A percentile compares a stretch with the other conserved stretches of the same genome.
Conservation (phyloP, 306 rosid species). For the Casuarina glauca region DNA sequence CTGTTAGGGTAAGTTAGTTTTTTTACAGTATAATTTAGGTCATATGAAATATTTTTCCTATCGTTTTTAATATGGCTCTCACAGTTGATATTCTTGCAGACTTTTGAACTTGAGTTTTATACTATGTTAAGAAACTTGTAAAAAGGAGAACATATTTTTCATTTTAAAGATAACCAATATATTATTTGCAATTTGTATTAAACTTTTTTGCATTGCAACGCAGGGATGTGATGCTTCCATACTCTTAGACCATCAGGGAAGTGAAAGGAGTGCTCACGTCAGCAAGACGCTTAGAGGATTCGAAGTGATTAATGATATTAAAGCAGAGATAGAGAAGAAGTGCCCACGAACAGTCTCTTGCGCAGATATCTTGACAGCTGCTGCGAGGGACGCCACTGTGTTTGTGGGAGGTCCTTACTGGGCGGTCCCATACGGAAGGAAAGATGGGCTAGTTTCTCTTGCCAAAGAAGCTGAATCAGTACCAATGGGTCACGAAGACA, state of each 20-base stretch:
- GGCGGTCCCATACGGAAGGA: slow-evolving; percentile 70
- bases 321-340: slow-evolving; percentile 59
- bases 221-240: slow-evolving; percentile 89
- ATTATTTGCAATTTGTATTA: too few relatives aligned
- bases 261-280: slow-evolving; percentile 60
- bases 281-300: slow-evolving; percentile 87
- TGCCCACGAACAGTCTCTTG: slow-evolving; percentile 78
- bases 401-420: slow-evolving; percentile 71
- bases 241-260: slow-evolving; percentile 66
- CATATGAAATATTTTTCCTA: too few relatives aligned
- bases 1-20: slow-evolving; percentile 51
- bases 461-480: slow-evolving; percentile 56
- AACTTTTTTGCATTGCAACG: neutral
- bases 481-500: slow-evolving; percentile 66
- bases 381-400: slow-evolving; percentile 74
- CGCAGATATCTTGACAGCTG: slow-evolving; percentile 64
- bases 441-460: slow-evolving; percentile 58
- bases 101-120: too few relatives aligned
- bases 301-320: slow-evolving; percentile 75
- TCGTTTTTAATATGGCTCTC: too few relatives aligned
- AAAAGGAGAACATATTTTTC: too few relatives aligned
- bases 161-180: too few relatives aligned
- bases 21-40: too few relatives aligned
- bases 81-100: too few relatives aligned
- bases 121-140: too few relatives aligned